These are phyloP conservation scores for Butyriboletus loyo DNA, from an alignment of 768 basidiomycete genomes.

Conservation along the genomic window DNA sequence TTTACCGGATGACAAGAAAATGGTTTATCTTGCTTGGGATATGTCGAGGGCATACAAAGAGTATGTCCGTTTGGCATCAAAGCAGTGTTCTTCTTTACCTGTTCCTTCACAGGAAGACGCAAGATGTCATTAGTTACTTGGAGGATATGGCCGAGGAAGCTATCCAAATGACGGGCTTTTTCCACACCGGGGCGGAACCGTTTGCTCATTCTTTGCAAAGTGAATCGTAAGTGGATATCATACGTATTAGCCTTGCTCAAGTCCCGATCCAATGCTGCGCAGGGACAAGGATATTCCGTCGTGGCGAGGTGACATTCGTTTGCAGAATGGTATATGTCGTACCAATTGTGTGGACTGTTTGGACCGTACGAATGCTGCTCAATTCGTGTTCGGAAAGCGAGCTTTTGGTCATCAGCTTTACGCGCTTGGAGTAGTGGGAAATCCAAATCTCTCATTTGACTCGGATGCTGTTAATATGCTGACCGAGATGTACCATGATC, in stretches of 20 bases:
- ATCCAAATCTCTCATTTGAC: slow-evolving; percentile 84
- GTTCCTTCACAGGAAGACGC: slow-evolving; percentile 64
- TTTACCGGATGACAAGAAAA: slow-evolving; percentile 77
- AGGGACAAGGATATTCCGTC: slow-evolving; percentile 29
- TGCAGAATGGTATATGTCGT: slow-evolving; percentile 91
- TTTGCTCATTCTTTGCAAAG: slow-evolving; percentile 64
- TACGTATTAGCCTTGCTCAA: neutral
- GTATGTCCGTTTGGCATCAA: slow-evolving; percentile 40
- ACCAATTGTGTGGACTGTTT: slow-evolving; percentile 98
- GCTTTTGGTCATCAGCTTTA: slow-evolving; percentile 94
- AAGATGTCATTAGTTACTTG: slow-evolving; percentile 92
- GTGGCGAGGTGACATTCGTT: slow-evolving; percentile 65
- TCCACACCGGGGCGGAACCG: slow-evolving; percentile 90
- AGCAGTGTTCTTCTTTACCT: neutral
- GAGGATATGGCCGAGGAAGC: slow-evolving; percentile 95
- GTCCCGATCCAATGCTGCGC: neutral
- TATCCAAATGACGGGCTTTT: slow-evolving; percentile 88
- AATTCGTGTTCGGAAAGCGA: slow-evolving; percentile 94
- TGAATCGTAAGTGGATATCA: slow-evolving; percentile 28
- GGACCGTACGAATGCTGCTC: slow-evolving; percentile 94
- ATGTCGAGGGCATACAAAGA: slow-evolving; percentile 95
- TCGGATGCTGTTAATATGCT: slow-evolving; percentile 95
- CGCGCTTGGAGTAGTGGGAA: slow-evolving; percentile 85
- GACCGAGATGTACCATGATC: slow-evolving; percentile 98
- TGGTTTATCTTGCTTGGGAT: slow-evolving; percentile 94